phyloP scores from a whole-genome alignment of 208 protist genomes.

The Leishmania lainsoni region DNA sequence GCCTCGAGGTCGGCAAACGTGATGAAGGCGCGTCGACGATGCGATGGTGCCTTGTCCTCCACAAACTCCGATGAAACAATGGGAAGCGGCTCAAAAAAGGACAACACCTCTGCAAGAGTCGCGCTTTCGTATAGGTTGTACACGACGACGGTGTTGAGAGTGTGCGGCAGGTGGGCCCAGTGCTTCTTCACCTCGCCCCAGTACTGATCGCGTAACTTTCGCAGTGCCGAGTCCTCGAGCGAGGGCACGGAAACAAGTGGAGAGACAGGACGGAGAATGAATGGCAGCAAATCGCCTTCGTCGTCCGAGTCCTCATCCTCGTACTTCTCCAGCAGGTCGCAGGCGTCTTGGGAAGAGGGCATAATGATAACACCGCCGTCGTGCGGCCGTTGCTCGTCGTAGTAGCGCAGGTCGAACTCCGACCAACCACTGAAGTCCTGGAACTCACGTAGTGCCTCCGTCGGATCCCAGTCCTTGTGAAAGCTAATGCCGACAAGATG shows the following conservation, averaged over 20 bases:
- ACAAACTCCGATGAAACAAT: conserved; percentile 53
- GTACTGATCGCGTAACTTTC: conserved; percentile 71
- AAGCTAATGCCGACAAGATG: conserved; percentile 79
- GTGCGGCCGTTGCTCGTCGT: conserved; percentile 62
- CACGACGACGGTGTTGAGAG: conserved; percentile 74
- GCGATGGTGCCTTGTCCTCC: conserved; percentile 64
- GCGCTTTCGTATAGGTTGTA: conserved; percentile 79
- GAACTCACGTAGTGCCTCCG: conserved; percentile 73
- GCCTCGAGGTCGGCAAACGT: conserved; percentile 61
- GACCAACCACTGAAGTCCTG: conserved; percentile 81
- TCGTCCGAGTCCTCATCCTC: conserved; percentile 91
- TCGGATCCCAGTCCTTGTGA: conserved; percentile 54
- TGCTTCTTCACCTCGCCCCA: conserved; percentile 74
- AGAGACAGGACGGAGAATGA: conserved; percentile 75
- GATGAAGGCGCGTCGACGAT: conserved; percentile 69
- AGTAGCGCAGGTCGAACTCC: conserved; percentile 75
- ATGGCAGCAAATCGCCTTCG: conserved; percentile 78
- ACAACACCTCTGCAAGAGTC: conserved; percentile 58
- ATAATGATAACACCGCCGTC: conserved; percentile 83
- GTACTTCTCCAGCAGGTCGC: conserved; percentile 85
- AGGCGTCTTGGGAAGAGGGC: conserved; percentile 77
- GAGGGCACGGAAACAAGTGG: conserved; percentile 71
- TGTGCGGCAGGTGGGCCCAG: conserved; percentile 69
- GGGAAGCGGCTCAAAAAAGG: conserved; percentile 49
- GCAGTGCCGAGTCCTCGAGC: conserved; percentile 78